Evolutionary conservation across 2,329 filamentous ascomycete species (phyloP), one percentile per base, ranked within the genome.

Genomic region (Fusarium guadeloupense): DNA sequence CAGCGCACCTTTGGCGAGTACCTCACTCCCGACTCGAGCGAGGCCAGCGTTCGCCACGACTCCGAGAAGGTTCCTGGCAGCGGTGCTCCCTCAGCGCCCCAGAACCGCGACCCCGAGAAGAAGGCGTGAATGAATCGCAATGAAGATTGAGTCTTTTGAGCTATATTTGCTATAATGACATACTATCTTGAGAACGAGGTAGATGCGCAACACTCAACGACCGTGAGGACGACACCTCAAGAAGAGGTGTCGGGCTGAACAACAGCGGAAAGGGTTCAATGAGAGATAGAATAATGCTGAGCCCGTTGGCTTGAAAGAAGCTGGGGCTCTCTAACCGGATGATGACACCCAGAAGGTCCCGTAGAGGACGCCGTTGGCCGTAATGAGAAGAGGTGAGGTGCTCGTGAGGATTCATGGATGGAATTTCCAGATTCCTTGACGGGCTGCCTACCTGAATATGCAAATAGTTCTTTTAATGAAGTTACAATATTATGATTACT

Each of bases 1-100:
- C 68, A 77, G 59, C 72, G 75, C 6, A 73, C 73, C 2, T 80
- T 79, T 52, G 75, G 71, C 40, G 72, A 77, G 47, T 79, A 74
- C 46, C 66, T 79, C 8, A 69, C 67, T 16, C 62, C 66, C 2
- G 67, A 70, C 8, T 69, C 67, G 0, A 69, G 67, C 43, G 66
- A 69, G 28, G 66, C 67, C n/a, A 70, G 67, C 9, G 66, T 70
- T n/a, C 67, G 67, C 21, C 67, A 69, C 43, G 67, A 59, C 21
- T 42, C 66, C 9, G 67, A 69, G 42, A 69, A 69, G 59, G 62
- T 67, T 34, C 16, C 64, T 17, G 31, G 65, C 31, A 34, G 40
- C 58, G 13, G 47, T 41, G 42, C 50, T 44, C 9, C 26, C 46
- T 26, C 50, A 46, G 38, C 57, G 48, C 19, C 30, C 35, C 21